phyloP scores from a whole-genome alignment of 129 eudicot genomes.

The Chrysanthemum lavandulifolium region DNA sequence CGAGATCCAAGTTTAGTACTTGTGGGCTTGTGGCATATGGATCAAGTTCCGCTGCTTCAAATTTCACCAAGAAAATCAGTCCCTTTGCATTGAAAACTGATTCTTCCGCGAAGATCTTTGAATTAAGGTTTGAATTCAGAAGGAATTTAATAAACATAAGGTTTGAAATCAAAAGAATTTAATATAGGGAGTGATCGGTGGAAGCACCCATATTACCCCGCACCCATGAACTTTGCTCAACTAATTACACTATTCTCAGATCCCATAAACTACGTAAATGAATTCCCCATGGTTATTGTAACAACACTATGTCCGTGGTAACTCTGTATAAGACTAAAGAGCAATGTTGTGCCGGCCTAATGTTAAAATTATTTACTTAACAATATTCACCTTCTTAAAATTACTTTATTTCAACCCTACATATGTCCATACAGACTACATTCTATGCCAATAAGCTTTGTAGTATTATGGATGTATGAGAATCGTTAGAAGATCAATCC shows the following conservation, averaged over 20 bases:
- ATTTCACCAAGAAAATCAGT: slow-evolving; percentile 10
- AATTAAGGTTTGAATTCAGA: background rate
- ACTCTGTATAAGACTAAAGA: too few relatives aligned
- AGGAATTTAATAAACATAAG: background rate
- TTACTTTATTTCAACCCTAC: too few relatives aligned
- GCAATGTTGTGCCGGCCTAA: too few relatives aligned
- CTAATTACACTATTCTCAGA: background rate
- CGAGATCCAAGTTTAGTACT: slow-evolving; percentile 14
- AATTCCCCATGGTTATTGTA: background rate
- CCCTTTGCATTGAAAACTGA: background rate
- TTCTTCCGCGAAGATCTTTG: background rate
- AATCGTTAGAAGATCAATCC: too few relatives aligned
- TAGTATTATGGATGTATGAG: too few relatives aligned
- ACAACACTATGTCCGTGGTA: background rate
- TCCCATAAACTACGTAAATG: background rate
- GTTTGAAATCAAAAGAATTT: background rate
- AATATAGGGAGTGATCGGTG: background rate
- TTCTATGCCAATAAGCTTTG: too few relatives aligned
- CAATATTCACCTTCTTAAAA: background rate
- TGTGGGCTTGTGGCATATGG: background rate
- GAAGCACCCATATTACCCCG: background rate
- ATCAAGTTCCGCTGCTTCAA: slow-evolving; percentile 1
- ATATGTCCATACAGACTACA: too few relatives aligned
- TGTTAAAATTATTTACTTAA: background rate
- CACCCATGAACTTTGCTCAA: background rate